Percentiles rank a stretch among this genome's conserved stretches.
Conservation (phyloP, 371 early-diverging fungal species). For the Chytridium lagenaria region DNA sequence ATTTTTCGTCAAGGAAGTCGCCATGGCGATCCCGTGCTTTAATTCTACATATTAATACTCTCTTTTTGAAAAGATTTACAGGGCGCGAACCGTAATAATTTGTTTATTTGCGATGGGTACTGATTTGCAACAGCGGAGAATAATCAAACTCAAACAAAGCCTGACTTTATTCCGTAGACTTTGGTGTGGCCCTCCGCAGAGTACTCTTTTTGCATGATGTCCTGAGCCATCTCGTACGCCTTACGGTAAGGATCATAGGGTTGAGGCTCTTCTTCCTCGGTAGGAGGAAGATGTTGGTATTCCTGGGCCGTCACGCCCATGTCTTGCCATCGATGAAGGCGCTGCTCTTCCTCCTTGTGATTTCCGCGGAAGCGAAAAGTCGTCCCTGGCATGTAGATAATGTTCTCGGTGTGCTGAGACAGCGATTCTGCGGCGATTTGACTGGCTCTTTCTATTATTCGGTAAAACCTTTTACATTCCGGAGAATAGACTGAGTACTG, state of each 20-base stretch:
- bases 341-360: not conserved
- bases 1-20: no score
- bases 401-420: not conserved
- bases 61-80: no score
- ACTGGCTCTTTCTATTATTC: not conserved
- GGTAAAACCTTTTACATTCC: not conserved
- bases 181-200: conserved; percentile 7
- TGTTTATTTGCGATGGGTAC: no score
- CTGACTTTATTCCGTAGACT: conserved; percentile 2
- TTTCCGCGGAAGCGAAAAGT: not conserved
- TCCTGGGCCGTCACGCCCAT: no score
- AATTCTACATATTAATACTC: no score
- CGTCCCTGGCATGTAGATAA: not conserved
- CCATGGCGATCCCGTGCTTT: no score
- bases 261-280: not conserved
- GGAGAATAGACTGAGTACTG: not conserved
- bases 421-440: not conserved
- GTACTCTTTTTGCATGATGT: not conserved
- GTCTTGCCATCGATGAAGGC: not conserved
- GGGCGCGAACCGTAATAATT: no score
- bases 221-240: not conserved
- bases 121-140: no score
- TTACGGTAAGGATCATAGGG: not conserved
- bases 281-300: not conserved
- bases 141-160: no score